phyloP scores from a whole-genome alignment of 2,329 filamentous ascomycete species.

The Bipolaris cookei region DNA sequence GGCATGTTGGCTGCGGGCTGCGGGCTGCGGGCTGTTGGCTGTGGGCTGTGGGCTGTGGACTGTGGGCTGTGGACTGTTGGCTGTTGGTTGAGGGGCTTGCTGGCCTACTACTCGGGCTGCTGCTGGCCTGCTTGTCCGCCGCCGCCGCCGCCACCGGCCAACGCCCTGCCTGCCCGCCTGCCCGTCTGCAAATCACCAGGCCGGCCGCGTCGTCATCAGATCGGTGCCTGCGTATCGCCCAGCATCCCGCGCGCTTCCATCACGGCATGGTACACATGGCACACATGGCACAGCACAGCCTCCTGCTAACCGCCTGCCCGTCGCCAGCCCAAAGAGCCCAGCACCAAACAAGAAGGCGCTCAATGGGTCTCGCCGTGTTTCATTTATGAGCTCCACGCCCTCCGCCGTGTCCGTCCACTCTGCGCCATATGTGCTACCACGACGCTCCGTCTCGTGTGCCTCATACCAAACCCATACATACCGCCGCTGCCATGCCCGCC shows the following conservation, averaged over 20 bases:
- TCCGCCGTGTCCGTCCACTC: not conserved
- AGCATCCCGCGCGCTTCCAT: conserved; percentile 33
- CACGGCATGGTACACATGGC: not conserved
- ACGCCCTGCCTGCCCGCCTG: not conserved
- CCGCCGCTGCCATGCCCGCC: conserved; percentile 8
- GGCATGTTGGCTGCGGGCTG: too few species aligned
- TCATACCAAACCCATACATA: not conserved
- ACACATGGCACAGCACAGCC: conserved; percentile 28
- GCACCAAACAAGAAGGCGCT: conserved; percentile 34
- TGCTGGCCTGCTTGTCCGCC: too few species aligned
- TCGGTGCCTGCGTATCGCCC: conserved; percentile 35
- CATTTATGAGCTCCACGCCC: conserved; percentile 29
- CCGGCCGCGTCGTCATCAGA: not conserved
- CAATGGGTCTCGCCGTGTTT: conserved; percentile 29
- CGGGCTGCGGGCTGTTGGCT: too few species aligned
- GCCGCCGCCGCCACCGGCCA: not conserved
- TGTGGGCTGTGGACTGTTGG: too few species aligned
- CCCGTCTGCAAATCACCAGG: not conserved
- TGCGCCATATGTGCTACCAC: too few species aligned
- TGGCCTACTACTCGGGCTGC: not conserved
- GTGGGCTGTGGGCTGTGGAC: too few species aligned
- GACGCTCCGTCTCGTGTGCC: not conserved
- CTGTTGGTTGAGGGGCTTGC: too few species aligned
- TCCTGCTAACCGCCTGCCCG: conserved; percentile 35
- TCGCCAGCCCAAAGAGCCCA: conserved; percentile 21